Base-by-base conservation (phyloP, 2,329 filamentous ascomycete species). In the Emergomyces orientalis region DNA sequence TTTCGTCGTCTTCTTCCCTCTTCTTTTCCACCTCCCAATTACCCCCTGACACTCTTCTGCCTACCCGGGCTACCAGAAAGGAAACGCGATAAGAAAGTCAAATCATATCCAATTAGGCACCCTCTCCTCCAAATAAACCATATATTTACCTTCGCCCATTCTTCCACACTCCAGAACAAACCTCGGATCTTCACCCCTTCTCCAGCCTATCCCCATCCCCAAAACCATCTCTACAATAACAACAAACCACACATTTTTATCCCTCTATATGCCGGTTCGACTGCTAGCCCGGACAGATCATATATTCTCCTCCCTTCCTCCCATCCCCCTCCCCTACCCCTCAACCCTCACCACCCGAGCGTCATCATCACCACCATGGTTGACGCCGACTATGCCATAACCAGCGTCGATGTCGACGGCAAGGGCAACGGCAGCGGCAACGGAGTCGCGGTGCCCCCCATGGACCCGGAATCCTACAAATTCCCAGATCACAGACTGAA, bases 401-500 rank as follows among this genome's bases (percentile, higher is more conserved):
- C 55, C 37, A 45, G 55, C 32, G 55, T 9, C 54, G 34, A 57
- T 34, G 54, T 37, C 34, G 54, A 37, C 22, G 41, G 17, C 1
- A 19, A 43, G 17, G 19, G 41, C 19, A 43, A 43, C 17, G 41
- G 41, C 9, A 43, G 17, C 45, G 45, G 45, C 45, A 58, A 45
- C 39, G n/a, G 30, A 14, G 32, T 39, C 39, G 13, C 37, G 6
- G 9, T 57, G 2, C 59, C 63, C 27, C 62, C 51, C 55, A 54
- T 63, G 60, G 63, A 63, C 17, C 74, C 75, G 65, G 73, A 75
- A 68, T 74, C 71, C 62, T 81, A 81, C 68, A 67, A 69, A 43
- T 80, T 81, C 62, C 78, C 79, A 2, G 73, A 76, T 59, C 67
- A 73, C 51, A 76, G 78, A 61, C 68, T 81, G 63, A 79, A 78